A percentile compares a stretch with the other conserved stretches of the same genome.
phyloP scores from a whole-genome alignment of 2,329 filamentous ascomycete genomes.

The Periconia digitata region DNA sequence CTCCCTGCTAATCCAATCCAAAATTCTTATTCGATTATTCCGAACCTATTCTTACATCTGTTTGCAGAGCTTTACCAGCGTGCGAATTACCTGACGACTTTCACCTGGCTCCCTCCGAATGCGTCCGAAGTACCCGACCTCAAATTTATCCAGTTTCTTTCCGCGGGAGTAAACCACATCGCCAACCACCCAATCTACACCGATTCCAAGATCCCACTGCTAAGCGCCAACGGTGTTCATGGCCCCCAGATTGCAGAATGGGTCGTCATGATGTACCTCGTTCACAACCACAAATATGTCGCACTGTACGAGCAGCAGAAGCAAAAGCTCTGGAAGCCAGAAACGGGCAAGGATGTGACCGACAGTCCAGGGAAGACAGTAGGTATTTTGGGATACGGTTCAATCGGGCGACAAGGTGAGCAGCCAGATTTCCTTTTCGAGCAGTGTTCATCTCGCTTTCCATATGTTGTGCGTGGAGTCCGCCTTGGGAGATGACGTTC shows the following conservation, averaged over 20 bases:
- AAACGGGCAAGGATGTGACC: constrained; percentile 40
- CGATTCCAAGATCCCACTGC: constrained; percentile 55
- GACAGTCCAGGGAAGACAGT: constrained; percentile 62
- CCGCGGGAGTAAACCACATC: constrained; percentile 60
- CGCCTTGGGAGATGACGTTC: background rate
- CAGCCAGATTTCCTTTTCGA: constrained; percentile 3
- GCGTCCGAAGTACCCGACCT: constrained; percentile 42
- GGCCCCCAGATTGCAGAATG: constrained; percentile 69
- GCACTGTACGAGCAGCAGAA: constrained; percentile 61
- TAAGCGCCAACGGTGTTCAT: constrained; percentile 59
- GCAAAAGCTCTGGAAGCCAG: constrained; percentile 54
- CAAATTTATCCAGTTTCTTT: constrained; percentile 58
- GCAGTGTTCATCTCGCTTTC: background rate
- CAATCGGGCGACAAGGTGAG: constrained; percentile 62
- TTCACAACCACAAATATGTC: constrained; percentile 58
- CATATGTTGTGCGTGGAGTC: too few species aligned
- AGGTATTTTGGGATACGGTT: constrained; percentile 64
- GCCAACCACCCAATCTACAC: constrained; percentile 56
- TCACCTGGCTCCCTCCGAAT: constrained; percentile 48
- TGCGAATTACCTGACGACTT: constrained; percentile 52
- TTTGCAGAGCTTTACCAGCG: constrained; percentile 43
- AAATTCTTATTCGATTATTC: constrained; percentile 11
- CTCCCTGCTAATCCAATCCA: constrained; percentile 10
- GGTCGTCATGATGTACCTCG: constrained; percentile 64
- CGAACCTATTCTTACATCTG: too few species aligned